phyloP scores from a whole-genome alignment of 2,329 filamentous ascomycete genomes.

The Coniochaeta sp. region DNA sequence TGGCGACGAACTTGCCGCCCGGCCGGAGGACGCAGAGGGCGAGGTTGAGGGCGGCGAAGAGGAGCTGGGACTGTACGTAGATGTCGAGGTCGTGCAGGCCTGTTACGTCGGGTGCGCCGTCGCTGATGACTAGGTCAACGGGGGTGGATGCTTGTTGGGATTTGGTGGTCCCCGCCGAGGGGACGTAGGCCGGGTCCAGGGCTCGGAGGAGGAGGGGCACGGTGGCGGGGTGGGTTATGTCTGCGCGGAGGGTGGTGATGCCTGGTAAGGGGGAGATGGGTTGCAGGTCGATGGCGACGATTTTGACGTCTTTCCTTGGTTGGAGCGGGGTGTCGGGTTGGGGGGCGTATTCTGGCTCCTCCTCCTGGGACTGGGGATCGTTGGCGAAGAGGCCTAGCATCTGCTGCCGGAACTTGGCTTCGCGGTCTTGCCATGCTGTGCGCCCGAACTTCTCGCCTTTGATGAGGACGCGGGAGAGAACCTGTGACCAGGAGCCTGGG shows the following conservation, averaged over 20 bases:
- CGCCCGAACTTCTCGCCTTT: constrained; percentile 88
- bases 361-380: constrained; percentile 9
- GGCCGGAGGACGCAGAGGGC: constrained; percentile 87
- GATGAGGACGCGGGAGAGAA: constrained; percentile 86
- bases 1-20: constrained; percentile 93
- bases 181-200: constrained; percentile 65
- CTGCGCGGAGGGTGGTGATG: constrained; percentile 85
- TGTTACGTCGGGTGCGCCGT: constrained; percentile 93
- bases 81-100: constrained; percentile 96
- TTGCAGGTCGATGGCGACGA: constrained; percentile 92
- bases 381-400: constrained; percentile 44
- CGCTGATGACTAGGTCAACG: constrained; percentile 89
- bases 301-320: constrained; percentile 67
- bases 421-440: constrained; percentile 78
- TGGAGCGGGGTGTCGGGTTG: background rate
- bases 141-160: constrained; percentile 60
- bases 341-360: no score
- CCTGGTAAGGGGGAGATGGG: constrained; percentile 91
- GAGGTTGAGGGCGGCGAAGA: constrained; percentile 90
- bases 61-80: constrained; percentile 91
- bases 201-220: constrained; percentile 82
- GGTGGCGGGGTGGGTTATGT: constrained; percentile 95
- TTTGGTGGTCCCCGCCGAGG: constrained; percentile 24
- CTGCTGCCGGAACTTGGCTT: constrained; percentile 56
- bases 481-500: constrained; percentile 95